Evolutionary conservation across 2,329 filamentous ascomycete species (phyloP).

Genomic region (Alternaria dauci): DNA sequence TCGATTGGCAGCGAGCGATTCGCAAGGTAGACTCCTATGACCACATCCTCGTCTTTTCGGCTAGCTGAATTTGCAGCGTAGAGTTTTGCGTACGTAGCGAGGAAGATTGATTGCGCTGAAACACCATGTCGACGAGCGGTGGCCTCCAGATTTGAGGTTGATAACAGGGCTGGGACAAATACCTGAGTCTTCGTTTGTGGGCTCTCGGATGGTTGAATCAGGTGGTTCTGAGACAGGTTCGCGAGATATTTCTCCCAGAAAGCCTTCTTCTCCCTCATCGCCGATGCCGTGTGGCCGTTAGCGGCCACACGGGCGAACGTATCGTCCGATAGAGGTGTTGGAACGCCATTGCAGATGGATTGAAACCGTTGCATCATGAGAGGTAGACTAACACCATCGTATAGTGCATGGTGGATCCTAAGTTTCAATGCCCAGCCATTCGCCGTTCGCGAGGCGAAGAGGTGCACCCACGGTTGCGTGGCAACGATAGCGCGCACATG

Average conservation of each 20-base stretch:
- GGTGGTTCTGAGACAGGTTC: conserved; percentile 13
- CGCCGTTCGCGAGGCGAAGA: conserved; percentile 47
- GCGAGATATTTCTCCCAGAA: conserved; percentile 63
- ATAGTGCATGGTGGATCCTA: conserved; percentile 83
- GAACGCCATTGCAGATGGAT: conserved; percentile 49
- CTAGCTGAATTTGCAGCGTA: conserved; percentile 49
- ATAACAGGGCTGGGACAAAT: conserved; percentile 61
- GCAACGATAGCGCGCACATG: neutral
- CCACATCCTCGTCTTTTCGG: conserved; percentile 52
- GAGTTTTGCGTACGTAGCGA: conserved; percentile 72
- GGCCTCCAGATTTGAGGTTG: conserved; percentile 52
- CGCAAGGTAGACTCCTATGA: conserved; percentile 84
- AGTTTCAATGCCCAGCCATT: conserved; percentile 52
- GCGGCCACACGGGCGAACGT: conserved; percentile 56
- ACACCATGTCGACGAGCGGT: conserved; percentile 62
- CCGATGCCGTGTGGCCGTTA: conserved; percentile 1
- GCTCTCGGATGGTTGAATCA: conserved; percentile 35
- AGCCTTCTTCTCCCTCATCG: conserved; percentile 39
- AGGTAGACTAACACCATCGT: conserved; percentile 83
- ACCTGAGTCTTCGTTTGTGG: conserved; percentile 49
- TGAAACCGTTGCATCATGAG: conserved; percentile 65
- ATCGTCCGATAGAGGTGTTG: conserved; percentile 23
- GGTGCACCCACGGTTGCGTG: conserved; percentile 45
- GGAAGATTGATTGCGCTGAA: conserved; percentile 76
- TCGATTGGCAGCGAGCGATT: conserved; percentile 69